Evolutionary conservation across 345 rosid species (phyloP).

Genomic region (Eucalyptus lansdowneana): DNA sequence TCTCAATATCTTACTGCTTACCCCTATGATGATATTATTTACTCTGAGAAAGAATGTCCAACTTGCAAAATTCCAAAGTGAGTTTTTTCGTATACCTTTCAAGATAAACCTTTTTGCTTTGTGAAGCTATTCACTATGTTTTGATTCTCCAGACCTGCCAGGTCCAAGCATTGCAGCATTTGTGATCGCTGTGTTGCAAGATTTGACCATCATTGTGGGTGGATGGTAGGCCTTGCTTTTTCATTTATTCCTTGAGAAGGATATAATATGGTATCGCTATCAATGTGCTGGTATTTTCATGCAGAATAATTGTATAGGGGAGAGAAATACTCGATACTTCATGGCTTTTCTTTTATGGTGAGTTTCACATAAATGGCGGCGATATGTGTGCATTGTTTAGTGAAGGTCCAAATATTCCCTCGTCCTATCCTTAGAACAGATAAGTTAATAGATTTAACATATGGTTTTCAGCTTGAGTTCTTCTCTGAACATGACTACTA

Average conservation of each 20-base stretch:
- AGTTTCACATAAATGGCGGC: slow-evolving; percentile 3
- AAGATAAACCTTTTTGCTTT: background rate
- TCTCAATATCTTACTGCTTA: slow-evolving; percentile 53
- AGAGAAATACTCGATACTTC: slow-evolving; percentile 77
- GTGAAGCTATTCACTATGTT: background rate
- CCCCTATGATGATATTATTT: slow-evolving; percentile 74
- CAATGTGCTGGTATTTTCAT: background rate
- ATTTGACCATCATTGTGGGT: slow-evolving; percentile 96
- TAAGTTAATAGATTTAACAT: background rate
- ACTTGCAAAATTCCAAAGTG: slow-evolving; percentile 84
- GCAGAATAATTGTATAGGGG: slow-evolving; percentile 95
- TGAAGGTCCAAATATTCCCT: background rate
- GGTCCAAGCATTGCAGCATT: slow-evolving; percentile 94
- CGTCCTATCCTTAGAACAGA: background rate
- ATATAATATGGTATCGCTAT: background rate
- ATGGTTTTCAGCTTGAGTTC: background rate
- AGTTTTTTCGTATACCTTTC: slow-evolving; percentile 2
- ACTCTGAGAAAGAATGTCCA: slow-evolving; percentile 62
- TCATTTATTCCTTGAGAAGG: background rate
- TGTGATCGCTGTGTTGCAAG: slow-evolving; percentile 91
- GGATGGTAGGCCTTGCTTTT: slow-evolving; percentile 50
- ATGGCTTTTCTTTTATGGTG: slow-evolving; percentile 94
- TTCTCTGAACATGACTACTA: background rate
- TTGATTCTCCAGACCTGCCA: slow-evolving; percentile 58
- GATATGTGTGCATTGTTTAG: background rate